These are phyloP conservation scores for Marvania coccoides DNA, from an alignment of 139 green algal genomes.

Conservation along the genomic window DNA sequence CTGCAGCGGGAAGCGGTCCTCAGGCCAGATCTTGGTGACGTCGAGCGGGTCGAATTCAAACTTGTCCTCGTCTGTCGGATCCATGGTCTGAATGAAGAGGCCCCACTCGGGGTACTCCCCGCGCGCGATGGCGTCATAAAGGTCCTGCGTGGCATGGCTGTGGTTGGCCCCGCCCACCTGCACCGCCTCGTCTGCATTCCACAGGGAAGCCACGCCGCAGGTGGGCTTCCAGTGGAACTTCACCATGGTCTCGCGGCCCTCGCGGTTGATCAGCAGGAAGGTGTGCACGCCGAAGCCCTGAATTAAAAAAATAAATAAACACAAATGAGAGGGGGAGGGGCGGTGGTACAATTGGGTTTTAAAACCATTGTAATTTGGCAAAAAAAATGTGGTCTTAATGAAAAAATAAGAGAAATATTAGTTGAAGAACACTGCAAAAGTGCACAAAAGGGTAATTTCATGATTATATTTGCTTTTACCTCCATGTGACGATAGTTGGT, in stretches of 20 bases:
- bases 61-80: conserved; percentile 55
- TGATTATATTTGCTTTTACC: too few species aligned
- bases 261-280: conserved; percentile 79
- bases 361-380: too few species aligned
- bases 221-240: conserved; percentile 98
- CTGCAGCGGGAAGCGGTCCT: conserved; percentile 70
- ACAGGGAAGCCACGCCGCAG: conserved; percentile 71
- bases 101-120: conserved; percentile 91
- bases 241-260: conserved; percentile 74
- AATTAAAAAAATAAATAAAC: too few species aligned
- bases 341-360: too few species aligned
- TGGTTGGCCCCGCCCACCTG: conserved; percentile 87
- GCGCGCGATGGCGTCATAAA: conserved; percentile 84
- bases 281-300: conserved; percentile 96
- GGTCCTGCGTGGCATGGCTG: conserved; percentile 91
- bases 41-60: conserved; percentile 81
- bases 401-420: too few species aligned
- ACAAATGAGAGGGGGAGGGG: too few species aligned
- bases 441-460: too few species aligned
- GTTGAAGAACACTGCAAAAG: too few species aligned
- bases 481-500: conserved; percentile 88
- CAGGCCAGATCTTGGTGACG: conserved; percentile 80
- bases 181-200: conserved; percentile 88
- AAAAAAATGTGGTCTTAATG: too few species aligned
- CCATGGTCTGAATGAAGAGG: conserved; percentile 90